Evolutionary conservation across 768 basidiomycete species (phyloP).

Genomic region (Mycena haematopus): DNA sequence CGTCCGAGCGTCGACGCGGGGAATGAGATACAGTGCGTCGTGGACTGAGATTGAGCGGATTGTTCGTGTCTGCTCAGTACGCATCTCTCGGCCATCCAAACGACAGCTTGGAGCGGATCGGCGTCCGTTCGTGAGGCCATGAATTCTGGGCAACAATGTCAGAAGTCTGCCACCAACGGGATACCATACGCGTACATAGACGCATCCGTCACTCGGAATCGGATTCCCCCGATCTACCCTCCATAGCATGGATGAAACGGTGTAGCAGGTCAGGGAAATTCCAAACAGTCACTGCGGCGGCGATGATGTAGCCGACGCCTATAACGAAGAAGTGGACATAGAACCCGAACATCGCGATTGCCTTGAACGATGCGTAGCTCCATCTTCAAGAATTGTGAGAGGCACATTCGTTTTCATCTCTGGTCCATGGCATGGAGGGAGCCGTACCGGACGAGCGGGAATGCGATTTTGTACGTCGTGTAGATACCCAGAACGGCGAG

Average conservation of each 20-base stretch:
- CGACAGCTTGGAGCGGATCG: no score
- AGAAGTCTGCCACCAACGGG: no score
- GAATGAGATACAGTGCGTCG: no score
- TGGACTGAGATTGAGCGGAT: no score
- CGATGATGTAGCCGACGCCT: slow-evolving; percentile 35
- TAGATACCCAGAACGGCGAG: slow-evolving; percentile 37
- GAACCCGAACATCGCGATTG: slow-evolving; percentile 43
- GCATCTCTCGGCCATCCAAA: no score
- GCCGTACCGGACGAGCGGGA: slow-evolving; percentile 30
- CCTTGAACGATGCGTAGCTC: slow-evolving; percentile 37
- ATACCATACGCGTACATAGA: no score
- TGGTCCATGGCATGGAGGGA: not conserved
- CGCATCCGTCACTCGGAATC: no score
- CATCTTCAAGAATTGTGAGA: slow-evolving; percentile 17
- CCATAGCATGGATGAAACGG: slow-evolving; percentile 25
- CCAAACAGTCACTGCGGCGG: slow-evolving; percentile 20
- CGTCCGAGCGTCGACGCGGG: no score
- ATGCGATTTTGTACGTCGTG: slow-evolving; percentile 36
- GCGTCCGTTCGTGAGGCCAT: no score
- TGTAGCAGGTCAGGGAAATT: slow-evolving; percentile 25
- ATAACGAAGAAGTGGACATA: slow-evolving; percentile 43
- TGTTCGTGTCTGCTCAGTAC: no score
- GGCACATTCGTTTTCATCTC: not conserved
- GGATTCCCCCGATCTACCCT: slow-evolving; percentile 8
- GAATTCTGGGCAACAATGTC: no score